Conservation (phyloP, 306 rosid species). For the Lathyrus aphaca region DNA sequence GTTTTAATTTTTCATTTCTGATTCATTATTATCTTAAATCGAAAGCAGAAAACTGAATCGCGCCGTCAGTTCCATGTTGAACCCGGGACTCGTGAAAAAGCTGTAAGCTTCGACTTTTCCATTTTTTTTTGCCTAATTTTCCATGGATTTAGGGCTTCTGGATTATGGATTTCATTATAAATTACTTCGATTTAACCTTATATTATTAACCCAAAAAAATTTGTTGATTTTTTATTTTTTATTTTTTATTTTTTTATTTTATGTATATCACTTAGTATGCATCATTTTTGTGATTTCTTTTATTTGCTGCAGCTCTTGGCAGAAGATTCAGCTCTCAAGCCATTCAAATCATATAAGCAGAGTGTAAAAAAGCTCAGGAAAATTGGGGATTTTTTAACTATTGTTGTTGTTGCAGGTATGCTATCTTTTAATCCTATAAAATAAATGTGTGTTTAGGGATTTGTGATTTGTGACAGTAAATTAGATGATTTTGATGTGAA, state of each 20-base stretch:
- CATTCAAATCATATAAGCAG: slow-evolving; percentile 82
- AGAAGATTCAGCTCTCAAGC: slow-evolving; percentile 65
- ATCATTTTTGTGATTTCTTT: neutral
- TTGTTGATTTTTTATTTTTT: neutral
- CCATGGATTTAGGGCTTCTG: neutral
- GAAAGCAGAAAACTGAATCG: slow-evolving; percentile 49
- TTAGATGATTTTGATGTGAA: slow-evolving; percentile 26
- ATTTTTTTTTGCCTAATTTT: neutral
- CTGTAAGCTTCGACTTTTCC: slow-evolving; percentile 49
- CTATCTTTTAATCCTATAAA: slow-evolving; percentile 26
- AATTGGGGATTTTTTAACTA: slow-evolving; percentile 72
- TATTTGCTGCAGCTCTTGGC: slow-evolving; percentile 74
- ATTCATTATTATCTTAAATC: slow-evolving; percentile 5
- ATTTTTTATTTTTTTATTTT: too few relatives aligned
- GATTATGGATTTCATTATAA: neutral
- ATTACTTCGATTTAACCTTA: slow-evolving; percentile 19
- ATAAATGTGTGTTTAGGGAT: neutral
- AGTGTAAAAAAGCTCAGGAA: slow-evolving; percentile 57
- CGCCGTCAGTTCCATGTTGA: slow-evolving; percentile 79
- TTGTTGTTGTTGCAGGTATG: slow-evolving; percentile 71
- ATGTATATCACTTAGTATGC: neutral
- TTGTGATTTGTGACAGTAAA: slow-evolving; percentile 27
- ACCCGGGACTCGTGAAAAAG: slow-evolving; percentile 85
- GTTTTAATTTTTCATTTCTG: neutral
- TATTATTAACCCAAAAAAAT: too few relatives aligned